Base-by-base conservation (phyloP, 139 green algal genomes). In the Tetraselmis striata region DNA sequence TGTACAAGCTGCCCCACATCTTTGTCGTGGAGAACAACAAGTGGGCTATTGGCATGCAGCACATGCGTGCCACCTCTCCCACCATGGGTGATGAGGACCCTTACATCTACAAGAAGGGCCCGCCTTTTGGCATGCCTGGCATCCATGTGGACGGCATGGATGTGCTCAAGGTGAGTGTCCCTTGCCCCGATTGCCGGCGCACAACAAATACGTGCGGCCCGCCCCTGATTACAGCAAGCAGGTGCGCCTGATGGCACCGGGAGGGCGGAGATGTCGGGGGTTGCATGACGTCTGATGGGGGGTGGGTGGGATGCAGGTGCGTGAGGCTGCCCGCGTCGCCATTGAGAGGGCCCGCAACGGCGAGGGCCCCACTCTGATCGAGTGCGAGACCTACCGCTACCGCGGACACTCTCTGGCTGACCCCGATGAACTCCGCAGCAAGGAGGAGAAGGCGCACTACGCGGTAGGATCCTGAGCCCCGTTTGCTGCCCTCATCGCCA, bases 11-110 rank as follows among this genome's bases (percentile, higher is more conserved):
- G 84, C 96, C 96, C 31, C 93, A 95, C 91, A 97, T 99, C 81
- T 99, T 99, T 80, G 96, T 99, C 76, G 96, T 98, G 78, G 96
- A 99, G 90, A 99, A 99, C 92, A 99, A 99, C 91, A 88, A 93
- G 86, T 98, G 96, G 96, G 96, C 96, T 80, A 99, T 99, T 83
- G 96, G 96, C 88, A 99, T 99, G 96, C 91, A 86, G 85, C 95
- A 98, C 89, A 59, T 86, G 28, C 87, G 95, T 26, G 93, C 95
- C 82, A 98, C 95, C 25, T 86, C 85, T 18, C 84, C 81, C 76
- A 89, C 92, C 28, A 23, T 87, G 18, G 93, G 89, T 24, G 93
- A 98, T 82, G 59, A 92, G 27, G 90, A 95, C 45, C 95, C 96
- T 18, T 92, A 88, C 88, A 99, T 99, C 87, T 98, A 97, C 90